Percentiles rank a stretch among this genome's conserved stretches.
Evolutionary conservation across 2,329 filamentous ascomycete species (phyloP).

Genomic region (Thelonectria olida): DNA sequence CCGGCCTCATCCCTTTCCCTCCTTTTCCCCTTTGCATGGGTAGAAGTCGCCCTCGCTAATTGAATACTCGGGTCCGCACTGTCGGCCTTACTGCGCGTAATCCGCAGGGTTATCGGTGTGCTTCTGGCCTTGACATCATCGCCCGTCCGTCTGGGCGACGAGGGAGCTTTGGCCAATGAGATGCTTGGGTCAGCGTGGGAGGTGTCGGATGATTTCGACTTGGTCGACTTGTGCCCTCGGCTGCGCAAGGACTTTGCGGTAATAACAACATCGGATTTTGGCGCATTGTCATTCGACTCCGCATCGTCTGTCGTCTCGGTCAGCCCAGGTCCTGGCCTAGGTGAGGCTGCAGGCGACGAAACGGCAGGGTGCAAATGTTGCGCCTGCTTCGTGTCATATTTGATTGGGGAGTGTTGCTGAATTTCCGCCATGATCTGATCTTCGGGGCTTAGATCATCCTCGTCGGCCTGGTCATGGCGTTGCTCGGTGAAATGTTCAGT

Average conservation of each 20-base stretch:
- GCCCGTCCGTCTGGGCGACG: conserved; percentile 20
- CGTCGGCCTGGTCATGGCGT: conserved; percentile 21
- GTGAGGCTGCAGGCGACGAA: conserved; percentile 22
- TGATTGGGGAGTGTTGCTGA: conserved; percentile 38
- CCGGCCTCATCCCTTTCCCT: conserved; percentile 28
- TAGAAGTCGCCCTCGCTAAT: conserved; percentile 28
- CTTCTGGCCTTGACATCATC: conserved; percentile 28
- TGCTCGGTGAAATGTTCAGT: conserved; percentile 17
- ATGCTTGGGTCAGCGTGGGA: conserved; percentile 42
- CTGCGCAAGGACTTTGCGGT: conserved; percentile 44
- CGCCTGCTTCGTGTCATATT: conserved; percentile 6
- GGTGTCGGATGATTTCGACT: conserved; percentile 36
- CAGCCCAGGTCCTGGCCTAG: conserved; percentile 19
- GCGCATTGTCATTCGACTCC: conserved; percentile 21
- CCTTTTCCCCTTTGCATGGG: conserved; percentile 31
- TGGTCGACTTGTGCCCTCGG: conserved; percentile 36
- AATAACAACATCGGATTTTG: conserved; percentile 38
- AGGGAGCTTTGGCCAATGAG: conserved; percentile 37
- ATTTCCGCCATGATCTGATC: conserved; percentile 44
- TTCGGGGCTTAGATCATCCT: conserved; percentile 37
- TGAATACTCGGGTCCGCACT: conserved; percentile 36
- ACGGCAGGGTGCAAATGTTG: conserved; percentile 19
- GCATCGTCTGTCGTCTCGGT: conserved; percentile 16
- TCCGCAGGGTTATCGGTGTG: conserved; percentile 33
- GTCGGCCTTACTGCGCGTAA: conserved; percentile 40